Base-by-base conservation (phyloP, 768 basidiomycete species). In the Lactarius hengduanensis region DNA sequence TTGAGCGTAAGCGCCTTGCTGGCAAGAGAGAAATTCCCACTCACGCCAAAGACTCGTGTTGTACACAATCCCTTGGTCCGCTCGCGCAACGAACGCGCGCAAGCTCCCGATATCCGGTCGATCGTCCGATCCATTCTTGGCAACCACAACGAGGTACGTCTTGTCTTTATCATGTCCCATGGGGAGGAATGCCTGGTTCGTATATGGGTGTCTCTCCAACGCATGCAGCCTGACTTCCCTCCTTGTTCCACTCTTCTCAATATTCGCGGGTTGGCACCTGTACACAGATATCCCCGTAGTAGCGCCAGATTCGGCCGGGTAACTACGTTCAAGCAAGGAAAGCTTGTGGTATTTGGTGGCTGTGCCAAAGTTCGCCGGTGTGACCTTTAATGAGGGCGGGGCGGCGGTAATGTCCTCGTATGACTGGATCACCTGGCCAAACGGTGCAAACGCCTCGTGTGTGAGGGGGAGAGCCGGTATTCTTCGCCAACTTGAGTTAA, bases 291-390 rank as follows among this genome's bases (percentile, higher is more conserved):
- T 80, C 7, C 86, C 91, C 7, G 85, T 74, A 1, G 85, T 85
- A 3, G 89, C 93, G 1, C 79, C 80, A 2, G 78, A 68, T 15
- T 76, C 82, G 1, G 76, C 72, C 0, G 90, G 85, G 76, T 96
- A 97, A 7, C 84, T 85, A 4, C 84, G 82, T 15, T 78, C 77
- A 36, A 92, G 78, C n/a, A 87, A 80, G 3, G 92, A 84, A 41
- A 98, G 83, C 74, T 95, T 92, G 80, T 98, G 94, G 78, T 91
- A 98, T 77, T 99, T 99, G 72, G 77, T 82, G 0, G 97, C 97
- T 3, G 94, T 92, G 50, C 92, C 94, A 69, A 85, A 89, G 76
- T 98, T 98, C 34, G 94, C 95, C 20, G 83, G 78, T 3, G 94
- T 94, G 61, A 93, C 83, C 71, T 84, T 86, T 45, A 85, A 83